These are phyloP conservation scores for Pleurotus tuber-regium DNA, from an alignment of 768 basidiomycete genomes.

Conservation along the genomic window DNA sequence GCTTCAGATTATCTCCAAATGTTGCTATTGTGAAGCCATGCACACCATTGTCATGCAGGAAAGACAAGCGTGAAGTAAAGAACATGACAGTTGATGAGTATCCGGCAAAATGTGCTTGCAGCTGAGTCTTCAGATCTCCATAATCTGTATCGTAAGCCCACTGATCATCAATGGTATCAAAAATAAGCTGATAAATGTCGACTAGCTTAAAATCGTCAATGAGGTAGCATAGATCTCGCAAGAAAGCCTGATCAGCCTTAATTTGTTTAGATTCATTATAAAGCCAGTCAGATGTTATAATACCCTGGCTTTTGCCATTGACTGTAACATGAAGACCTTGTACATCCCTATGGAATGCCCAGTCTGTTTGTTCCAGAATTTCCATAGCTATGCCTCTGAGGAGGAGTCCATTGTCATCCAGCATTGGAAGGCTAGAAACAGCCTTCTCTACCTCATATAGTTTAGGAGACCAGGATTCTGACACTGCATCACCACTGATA, in stretches of 20 bases:
- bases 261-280: not conserved
- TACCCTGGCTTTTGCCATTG: not conserved
- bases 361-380: not conserved
- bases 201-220: not conserved
- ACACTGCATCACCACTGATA: not conserved
- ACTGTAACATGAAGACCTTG: not conserved
- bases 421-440: not conserved
- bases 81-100: slow-evolving; percentile 6
- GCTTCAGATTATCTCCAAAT: not conserved
- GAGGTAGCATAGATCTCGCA: slow-evolving; percentile 7
- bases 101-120: not conserved
- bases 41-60: not conserved
- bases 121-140: slow-evolving; percentile 1
- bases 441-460: not conserved
- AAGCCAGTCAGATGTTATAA: slow-evolving; percentile 4
- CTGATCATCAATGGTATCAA: not conserved
- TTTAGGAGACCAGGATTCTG: slow-evolving; percentile 1
- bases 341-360: not conserved
- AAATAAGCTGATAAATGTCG: slow-evolving; percentile 3
- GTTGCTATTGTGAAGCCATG: not conserved
- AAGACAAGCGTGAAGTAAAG: not conserved
- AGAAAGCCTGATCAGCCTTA: slow-evolving; percentile 4
- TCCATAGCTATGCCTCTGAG: not conserved
- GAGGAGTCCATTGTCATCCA: not conserved
- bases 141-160: not conserved